These are phyloP conservation scores for Pyrenophora teres DNA, from an alignment of 2,329 filamentous ascomycete genomes.

Conservation along the genomic window DNA sequence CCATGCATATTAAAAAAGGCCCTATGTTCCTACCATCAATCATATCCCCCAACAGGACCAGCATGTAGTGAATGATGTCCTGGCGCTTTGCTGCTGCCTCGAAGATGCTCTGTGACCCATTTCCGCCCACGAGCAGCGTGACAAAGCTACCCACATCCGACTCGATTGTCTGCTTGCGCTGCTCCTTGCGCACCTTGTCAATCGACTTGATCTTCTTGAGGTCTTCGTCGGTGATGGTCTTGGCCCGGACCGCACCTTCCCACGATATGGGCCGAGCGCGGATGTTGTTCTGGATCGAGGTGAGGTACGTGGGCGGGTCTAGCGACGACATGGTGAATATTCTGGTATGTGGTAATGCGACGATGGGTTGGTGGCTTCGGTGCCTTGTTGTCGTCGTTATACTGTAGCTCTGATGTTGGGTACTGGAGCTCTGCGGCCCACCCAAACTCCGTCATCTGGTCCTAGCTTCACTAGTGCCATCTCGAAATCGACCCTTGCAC, in stretches of 20 bases:
- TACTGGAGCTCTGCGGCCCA: slow-evolving; percentile 38
- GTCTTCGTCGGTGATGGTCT: slow-evolving; percentile 91
- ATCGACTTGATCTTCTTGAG: slow-evolving; percentile 95
- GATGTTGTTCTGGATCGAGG: slow-evolving; percentile 94
- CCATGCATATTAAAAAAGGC: background rate
- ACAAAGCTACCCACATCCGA: slow-evolving; percentile 79
- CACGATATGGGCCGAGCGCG: slow-evolving; percentile 93
- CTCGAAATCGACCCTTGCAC: background rate
- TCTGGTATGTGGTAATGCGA: slow-evolving; percentile 4
- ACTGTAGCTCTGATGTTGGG: slow-evolving; percentile 34
- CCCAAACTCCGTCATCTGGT: slow-evolving; percentile 42
- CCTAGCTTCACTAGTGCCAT: slow-evolving; percentile 18
- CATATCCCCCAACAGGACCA: slow-evolving; percentile 86
- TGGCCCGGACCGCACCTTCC: slow-evolving; percentile 93
- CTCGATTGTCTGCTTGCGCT: slow-evolving; percentile 81
- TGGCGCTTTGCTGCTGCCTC: slow-evolving; percentile 79
- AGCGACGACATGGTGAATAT: slow-evolving; percentile 71
- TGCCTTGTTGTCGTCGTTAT: slow-evolving; percentile 10
- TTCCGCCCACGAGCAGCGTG: slow-evolving; percentile 74
- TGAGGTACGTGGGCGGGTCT: slow-evolving; percentile 85
- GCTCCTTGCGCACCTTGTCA: slow-evolving; percentile 93
- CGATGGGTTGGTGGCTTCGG: slow-evolving; percentile 11
- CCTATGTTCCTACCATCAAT: slow-evolving; percentile 68
- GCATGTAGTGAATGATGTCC: slow-evolving; percentile 92
- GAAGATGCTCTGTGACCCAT: slow-evolving; percentile 72